Evolutionary conservation across 768 basidiomycete species (phyloP), one percentile per base, ranked within the genome.

Genomic region (Flagelloscypha sp.): DNA sequence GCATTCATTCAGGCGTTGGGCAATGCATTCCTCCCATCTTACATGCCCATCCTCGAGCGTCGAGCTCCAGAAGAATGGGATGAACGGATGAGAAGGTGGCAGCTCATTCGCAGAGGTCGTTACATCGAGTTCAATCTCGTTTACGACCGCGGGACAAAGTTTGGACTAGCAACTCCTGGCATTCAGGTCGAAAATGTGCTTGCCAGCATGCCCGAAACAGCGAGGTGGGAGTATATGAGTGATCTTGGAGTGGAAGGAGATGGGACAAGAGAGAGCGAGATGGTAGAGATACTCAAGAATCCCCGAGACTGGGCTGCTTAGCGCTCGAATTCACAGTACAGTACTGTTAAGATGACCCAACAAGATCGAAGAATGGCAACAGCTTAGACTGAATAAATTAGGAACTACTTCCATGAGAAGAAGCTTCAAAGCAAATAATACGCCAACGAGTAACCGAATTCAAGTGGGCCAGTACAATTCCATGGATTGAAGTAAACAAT

Each of bases 111-210:
- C 30, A 54, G 71, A 12, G 70, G 72, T 13, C 59, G 68, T 7
- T 67, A 72, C 45, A 69, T 73, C 33, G 70, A 77, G 45, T 76
- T 82, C 56, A 80, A 76, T 53, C 59, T 83, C 37, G 69, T 79
- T n/a, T 64, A 73, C 48, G 79, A 81, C 49, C 62, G 80, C 25
- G 81, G 79, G 4, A 80, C 79, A 12, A 78, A 75, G 52, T 81
- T 79, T 42, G 77, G 75, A 7, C 58, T 82, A 32, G 59, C 58
- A 40, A 72, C 74, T 11, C 79, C 77, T 4, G 74, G 75, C 7
- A 63, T 76, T 22, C 57, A 72, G 20, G 66, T 74, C 8, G 79
- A 84, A 57, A 78, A 74, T 46, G 74, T 83, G 35, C 55, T 81
- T 34, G 73, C 79, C 63, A 72, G 68, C 44, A 56, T 84, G 43